Percentiles rank a stretch among this genome's conserved stretches.
Evolutionary conservation across 2,329 filamentous ascomycete species (phyloP).

Genomic region (Coniella lustricola): DNA sequence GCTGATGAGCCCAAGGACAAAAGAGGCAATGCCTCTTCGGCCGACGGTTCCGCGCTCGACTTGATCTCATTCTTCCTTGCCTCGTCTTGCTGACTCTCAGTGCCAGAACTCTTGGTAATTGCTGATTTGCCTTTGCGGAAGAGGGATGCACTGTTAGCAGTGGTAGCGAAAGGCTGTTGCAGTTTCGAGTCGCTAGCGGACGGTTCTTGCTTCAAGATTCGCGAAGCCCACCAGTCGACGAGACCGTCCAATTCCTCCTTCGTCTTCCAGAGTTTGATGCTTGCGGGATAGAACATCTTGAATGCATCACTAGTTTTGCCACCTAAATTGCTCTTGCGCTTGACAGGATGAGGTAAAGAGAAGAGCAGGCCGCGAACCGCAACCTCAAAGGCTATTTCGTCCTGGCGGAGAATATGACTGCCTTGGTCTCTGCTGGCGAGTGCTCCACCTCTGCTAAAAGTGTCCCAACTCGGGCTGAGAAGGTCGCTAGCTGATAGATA

Average conservation of each 20-base stretch:
- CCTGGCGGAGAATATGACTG: slow-evolving; percentile 75
- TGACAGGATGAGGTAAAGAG: slow-evolving; percentile 78
- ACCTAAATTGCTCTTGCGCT: slow-evolving; percentile 44
- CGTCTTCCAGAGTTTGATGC: slow-evolving; percentile 73
- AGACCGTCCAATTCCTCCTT: slow-evolving; percentile 75
- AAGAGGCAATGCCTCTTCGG: slow-evolving; percentile 29
- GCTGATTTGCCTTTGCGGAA: slow-evolving; percentile 38
- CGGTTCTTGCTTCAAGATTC: slow-evolving; percentile 49
- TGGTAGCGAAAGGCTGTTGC: slow-evolving; percentile 25
- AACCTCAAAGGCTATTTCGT: slow-evolving; percentile 90
- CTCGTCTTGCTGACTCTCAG: slow-evolving; percentile 18
- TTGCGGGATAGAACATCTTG: slow-evolving; percentile 90
- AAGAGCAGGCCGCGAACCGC: slow-evolving; percentile 83
- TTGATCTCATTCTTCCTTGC: slow-evolving; percentile 18
- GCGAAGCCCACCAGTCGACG: slow-evolving; percentile 61
- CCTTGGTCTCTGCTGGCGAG: slow-evolving; percentile 47
- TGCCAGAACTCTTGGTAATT: slow-evolving; percentile 15
- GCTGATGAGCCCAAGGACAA: slow-evolving; percentile 59
- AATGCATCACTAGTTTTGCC: slow-evolving; percentile 54
- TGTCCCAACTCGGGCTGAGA: slow-evolving; percentile 65
- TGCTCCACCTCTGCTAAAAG: slow-evolving; percentile 58
- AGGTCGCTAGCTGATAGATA: slow-evolving; percentile 83
- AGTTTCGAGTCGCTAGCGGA: slow-evolving; percentile 1
- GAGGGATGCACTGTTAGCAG: slow-evolving; percentile 35
- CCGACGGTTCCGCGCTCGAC: slow-evolving; percentile 16